Evolutionary conservation across 2,329 filamentous ascomycete genomes (phyloP), one percentile per base, ranked within the genome.

Genomic region (Blastomyces parvus): DNA sequence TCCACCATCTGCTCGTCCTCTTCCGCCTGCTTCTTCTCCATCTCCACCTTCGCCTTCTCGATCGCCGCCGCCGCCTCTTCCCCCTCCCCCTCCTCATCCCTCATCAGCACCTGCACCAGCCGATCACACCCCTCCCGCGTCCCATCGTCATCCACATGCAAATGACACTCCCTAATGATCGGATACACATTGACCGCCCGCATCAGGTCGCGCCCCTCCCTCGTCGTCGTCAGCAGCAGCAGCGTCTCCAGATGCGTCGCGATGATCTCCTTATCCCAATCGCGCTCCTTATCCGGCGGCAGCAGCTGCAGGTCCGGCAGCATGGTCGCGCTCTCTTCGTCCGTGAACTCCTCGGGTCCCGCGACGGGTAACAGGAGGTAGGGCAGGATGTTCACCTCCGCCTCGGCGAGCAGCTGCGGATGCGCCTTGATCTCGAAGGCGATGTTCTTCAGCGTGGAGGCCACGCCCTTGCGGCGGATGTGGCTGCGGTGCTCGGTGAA

Each of bases 391-490:
- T 96, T 88, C 59, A 92, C 86, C 48, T 86, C 86, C 22, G 87
- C 84, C 60, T 89, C 86, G 0, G 84, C 82, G 56, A 97, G 77
- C 61, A 96, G 86, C 1, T 82, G 78, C 0, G 84, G 80, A 70
- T 97, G 93, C 0, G 88, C 83, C 2, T 84, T 77, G 6, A 93
- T 77, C 70, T 95, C 89, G 72, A 99, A 97, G 7, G 90, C 86
- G 38, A 90, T 86, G 72, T 99, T 99, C 76, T 97, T 97, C 74
- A 99, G 91, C 11, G 91, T 94, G 65, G 88, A 91, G 8, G 93
- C 93, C n/a, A 97, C 92, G n/a, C 94, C 94, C 70, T 91, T 90
- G 62, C 94, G 83, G 62, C 94, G 85, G 64, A 97, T 86, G 36
- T 88, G 83, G 2, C 90, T 95, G 69, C 84, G 82, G 78, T 97